Evolutionary conservation across 163 green algal genomes (phyloP).

Genomic region (Chlamydomonas reinhardtii): DNA sequence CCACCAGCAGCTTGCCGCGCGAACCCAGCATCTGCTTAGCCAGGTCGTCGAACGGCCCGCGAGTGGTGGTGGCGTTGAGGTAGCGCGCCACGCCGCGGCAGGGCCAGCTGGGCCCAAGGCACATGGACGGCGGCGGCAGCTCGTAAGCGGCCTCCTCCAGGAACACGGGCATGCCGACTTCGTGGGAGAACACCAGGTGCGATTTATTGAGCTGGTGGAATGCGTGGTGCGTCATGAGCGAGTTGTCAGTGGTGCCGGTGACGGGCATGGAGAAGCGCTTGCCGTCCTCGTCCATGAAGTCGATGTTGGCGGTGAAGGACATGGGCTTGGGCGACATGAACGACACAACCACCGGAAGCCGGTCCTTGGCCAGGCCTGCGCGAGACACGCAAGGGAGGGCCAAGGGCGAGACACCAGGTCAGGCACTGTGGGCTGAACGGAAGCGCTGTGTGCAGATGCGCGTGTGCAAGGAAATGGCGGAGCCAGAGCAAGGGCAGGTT

Average conservation of each 20-base stretch:
- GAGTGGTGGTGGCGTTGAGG: slow-evolving; percentile 69
- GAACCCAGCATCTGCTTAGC: slow-evolving; percentile 59
- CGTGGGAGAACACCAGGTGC: slow-evolving; percentile 40
- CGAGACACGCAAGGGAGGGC: background rate
- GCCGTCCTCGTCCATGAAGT: slow-evolving; percentile 78
- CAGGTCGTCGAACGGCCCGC: slow-evolving; percentile 57
- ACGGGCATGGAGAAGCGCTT: slow-evolving; percentile 71
- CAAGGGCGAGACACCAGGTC: background rate
- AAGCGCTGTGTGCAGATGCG: too few relatives aligned
- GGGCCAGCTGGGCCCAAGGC: slow-evolving; percentile 42
- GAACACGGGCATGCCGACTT: slow-evolving; percentile 20
- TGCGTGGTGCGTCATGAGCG: slow-evolving; percentile 69
- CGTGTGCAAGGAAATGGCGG: too few relatives aligned
- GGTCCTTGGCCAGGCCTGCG: slow-evolving; percentile 80
- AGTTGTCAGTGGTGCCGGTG: slow-evolving; percentile 80
- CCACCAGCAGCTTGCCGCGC: slow-evolving; percentile 75
- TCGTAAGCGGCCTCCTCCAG: slow-evolving; percentile 54
- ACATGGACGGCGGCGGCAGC: slow-evolving; percentile 51
- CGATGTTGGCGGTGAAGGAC: slow-evolving; percentile 82
- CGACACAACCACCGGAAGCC: slow-evolving; percentile 79
- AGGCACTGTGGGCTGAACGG: too few relatives aligned
- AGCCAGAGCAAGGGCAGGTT: too few relatives aligned
- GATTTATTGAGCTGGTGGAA: slow-evolving; percentile 67
- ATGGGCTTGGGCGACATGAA: slow-evolving; percentile 73
- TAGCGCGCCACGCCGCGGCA: slow-evolving; percentile 46